These are phyloP conservation scores for Collybiopsis confluens DNA, from an alignment of 768 basidiomycete species.

Conservation along the genomic window DNA sequence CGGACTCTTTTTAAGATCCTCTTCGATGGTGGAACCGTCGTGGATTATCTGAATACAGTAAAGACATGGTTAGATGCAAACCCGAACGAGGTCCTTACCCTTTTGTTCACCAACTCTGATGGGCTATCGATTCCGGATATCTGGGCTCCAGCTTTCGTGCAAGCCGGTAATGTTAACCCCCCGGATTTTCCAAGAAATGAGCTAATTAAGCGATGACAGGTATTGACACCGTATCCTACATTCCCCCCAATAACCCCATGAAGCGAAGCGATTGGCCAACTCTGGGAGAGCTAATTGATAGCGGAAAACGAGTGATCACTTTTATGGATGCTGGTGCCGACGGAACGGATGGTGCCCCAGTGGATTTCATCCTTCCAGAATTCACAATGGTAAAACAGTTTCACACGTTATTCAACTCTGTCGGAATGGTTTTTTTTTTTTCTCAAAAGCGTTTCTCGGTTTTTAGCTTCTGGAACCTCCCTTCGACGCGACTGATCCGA, in stretches of 20 bases:
- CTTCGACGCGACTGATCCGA: conserved; percentile 26
- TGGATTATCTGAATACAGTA: conserved; percentile 31
- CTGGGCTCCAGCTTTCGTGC: conserved; percentile 31
- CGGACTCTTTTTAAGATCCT: conserved; percentile 15
- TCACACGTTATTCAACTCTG: no score
- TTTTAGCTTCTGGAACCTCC: no score
- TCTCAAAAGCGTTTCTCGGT: no score
- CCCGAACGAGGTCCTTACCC: conserved; percentile 43
- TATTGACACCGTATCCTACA: conserved; percentile 28
- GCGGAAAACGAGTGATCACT: conserved; percentile 40
- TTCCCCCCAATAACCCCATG: conserved; percentile 28
- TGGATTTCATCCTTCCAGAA: conserved; percentile 32
- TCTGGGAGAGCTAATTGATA: conserved; percentile 41
- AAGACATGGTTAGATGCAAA: conserved; percentile 36
- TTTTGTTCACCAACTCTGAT: conserved; percentile 46
- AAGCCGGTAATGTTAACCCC: no score
- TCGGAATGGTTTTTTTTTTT: no score
- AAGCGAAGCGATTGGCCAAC: conserved; percentile 39
- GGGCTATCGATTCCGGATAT: conserved; percentile 25
- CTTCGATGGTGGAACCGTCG: conserved; percentile 41
- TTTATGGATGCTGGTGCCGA: conserved; percentile 41
- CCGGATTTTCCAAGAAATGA: background rate
- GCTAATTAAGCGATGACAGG: background rate
- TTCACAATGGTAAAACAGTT: conserved; percentile 30
- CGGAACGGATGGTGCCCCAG: conserved; percentile 15